These are phyloP conservation scores for Dothiorella sarmentorum DNA, from an alignment of 2,329 filamentous ascomycete genomes.

Conservation along the genomic window DNA sequence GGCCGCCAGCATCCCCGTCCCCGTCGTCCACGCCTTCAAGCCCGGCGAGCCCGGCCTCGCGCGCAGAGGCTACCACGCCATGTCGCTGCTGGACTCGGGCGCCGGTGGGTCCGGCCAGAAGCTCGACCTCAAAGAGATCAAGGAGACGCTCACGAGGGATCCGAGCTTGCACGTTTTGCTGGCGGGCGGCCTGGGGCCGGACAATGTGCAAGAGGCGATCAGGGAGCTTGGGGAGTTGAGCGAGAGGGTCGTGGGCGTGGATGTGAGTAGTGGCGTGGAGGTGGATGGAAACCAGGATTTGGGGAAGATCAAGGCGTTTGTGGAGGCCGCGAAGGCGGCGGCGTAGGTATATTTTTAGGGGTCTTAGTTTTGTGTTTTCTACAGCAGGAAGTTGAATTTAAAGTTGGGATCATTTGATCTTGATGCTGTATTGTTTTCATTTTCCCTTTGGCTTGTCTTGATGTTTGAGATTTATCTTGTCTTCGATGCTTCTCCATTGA, in stretches of 20 bases:
- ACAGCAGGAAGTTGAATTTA: not conserved
- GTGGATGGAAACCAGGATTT: conserved; percentile 72
- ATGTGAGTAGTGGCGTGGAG: conserved; percentile 94
- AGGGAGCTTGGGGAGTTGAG: conserved; percentile 58
- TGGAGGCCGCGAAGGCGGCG: conserved; percentile 61
- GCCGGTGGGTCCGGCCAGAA: conserved; percentile 76
- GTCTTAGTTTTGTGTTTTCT: not conserved
- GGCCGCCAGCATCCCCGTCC: conserved; percentile 83
- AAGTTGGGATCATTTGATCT: not conserved
- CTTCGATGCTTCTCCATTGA: too few relatives aligned
- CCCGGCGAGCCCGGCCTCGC: conserved; percentile 71
- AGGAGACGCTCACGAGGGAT: conserved; percentile 63
- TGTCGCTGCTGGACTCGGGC: conserved; percentile 84
- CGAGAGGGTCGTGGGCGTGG: conserved; percentile 72
- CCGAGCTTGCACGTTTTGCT: conserved; percentile 70
- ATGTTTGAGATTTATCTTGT: too few relatives aligned
- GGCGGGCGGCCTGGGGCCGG: conserved; percentile 77
- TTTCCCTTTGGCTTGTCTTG: too few relatives aligned
- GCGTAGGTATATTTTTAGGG: not conserved
- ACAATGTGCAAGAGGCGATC: conserved; percentile 70
- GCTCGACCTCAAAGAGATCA: conserved; percentile 69
- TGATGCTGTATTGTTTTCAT: too few relatives aligned
- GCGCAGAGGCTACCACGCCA: conserved; percentile 72
- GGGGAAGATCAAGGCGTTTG: conserved; percentile 75
- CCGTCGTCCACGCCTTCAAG: conserved; percentile 82